Base-by-base conservation (phyloP, 306 rosid species). In the Chamaecrista fasciculata region DNA sequence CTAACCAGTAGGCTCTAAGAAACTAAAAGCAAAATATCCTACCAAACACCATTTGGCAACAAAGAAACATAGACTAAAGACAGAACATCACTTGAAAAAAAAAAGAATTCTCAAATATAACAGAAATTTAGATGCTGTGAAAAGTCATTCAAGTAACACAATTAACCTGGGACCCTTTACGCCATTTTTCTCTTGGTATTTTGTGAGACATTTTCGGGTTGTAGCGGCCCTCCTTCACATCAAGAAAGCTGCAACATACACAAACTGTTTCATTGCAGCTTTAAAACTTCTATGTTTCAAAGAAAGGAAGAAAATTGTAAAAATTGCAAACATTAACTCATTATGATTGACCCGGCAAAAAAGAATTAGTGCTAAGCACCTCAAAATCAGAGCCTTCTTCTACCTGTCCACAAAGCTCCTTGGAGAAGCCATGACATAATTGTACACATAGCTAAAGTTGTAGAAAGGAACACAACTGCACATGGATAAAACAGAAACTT, bases 321-420 rank as follows among this genome's bases (percentile, higher is more conserved):
- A 46, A 21, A 46, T 59, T 70, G 48, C 40, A 56, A 19, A 46
- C 28, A 42, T 55, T 55, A 15, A 62, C 34, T 46, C 34, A 37
- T 44, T 66, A 59, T 12, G 69, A 76, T 31, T 64, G 60, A 80
- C 67, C 75, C 34, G 8, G 75, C 50, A 55, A 73, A 56, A 78
- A 79, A 70, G 77, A 62, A 83, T 58, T 70, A 75, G 84, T 70
- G 82, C 84, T 74, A 55, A 70, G 87, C 84, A 80, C 87, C 81
- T 82, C 91, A 75, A 77, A 77, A 63, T 62, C 67, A 77, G 69
- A 79, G 78, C 82, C 78, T 48, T 78, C 89, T 83, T 83, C 88
- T 84, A 94, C 99, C 97, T 94, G 99, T 94, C 99, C 81, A 91
- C 96, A 39, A 88, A 91, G 75, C 99, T 94, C 86, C 73, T 85